phyloP scores from a whole-genome alignment of 1,139 yeast genomes.

The Kodamaea arcana region DNA sequence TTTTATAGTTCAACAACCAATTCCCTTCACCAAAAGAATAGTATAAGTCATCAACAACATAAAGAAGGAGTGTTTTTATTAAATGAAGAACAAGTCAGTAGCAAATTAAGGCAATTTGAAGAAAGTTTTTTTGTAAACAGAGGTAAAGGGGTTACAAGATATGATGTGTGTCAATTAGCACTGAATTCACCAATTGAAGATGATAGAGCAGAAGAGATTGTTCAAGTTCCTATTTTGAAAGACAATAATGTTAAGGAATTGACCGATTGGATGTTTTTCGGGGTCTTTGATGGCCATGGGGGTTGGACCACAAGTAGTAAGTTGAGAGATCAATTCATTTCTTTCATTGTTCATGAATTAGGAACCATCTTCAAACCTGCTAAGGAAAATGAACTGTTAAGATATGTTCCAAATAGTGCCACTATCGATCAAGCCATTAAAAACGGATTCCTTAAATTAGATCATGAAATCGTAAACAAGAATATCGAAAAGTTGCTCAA shows the following conservation, averaged over 20 bases:
- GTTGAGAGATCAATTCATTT: conserved; percentile 73
- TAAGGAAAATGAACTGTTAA: conserved; percentile 41
- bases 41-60: conserved; percentile 42
- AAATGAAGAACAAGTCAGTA: conserved; percentile 71
- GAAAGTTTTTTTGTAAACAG: conserved; percentile 78
- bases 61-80: conserved; percentile 46
- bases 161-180: conserved; percentile 86
- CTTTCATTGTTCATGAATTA: conserved; percentile 72
- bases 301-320: conserved; percentile 93
- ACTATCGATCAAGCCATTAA: conserved; percentile 76
- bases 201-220: conserved; percentile 81
- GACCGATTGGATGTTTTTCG: conserved; percentile 93
- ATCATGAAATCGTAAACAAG: conserved; percentile 78
- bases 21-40: conserved; percentile 36
- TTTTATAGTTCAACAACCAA: conserved; percentile 45
- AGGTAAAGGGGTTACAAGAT: conserved; percentile 88
- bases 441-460: conserved; percentile 76
- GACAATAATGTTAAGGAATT: conserved; percentile 49
- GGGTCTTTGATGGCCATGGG: conserved; percentile 95
- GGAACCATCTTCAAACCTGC: conserved; percentile 62
- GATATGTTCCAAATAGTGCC: conserved; percentile 60
- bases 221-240: conserved; percentile 70
- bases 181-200: conserved; percentile 95
- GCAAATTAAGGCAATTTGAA: conserved; percentile 65
- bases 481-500: conserved; percentile 67